Conservation (phyloP, 1,284 basidiomycete species). For the Tetrapyrgos nigripes region DNA sequence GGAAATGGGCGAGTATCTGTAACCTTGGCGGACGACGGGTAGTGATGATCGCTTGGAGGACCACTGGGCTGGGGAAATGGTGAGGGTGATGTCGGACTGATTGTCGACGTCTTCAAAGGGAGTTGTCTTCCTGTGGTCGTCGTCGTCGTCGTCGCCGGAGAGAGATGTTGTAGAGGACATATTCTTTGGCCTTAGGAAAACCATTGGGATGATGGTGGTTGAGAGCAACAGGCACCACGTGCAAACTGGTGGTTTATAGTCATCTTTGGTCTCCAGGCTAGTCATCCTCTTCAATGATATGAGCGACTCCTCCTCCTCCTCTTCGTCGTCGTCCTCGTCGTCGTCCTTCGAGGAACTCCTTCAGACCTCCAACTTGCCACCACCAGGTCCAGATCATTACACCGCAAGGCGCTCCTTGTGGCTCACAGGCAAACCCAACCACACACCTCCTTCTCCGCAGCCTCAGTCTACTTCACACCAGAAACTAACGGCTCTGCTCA, state of each 20-base stretch:
- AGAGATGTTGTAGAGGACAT: slow-evolving; percentile 61
- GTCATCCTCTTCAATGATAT: neutral
- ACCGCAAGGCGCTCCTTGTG: slow-evolving; percentile 65
- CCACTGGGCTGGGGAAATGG: slow-evolving; percentile 72
- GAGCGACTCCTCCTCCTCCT: neutral
- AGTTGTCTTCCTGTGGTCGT: slow-evolving; percentile 61
- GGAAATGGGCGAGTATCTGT: slow-evolving; percentile 53
- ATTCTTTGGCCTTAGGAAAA: slow-evolving; percentile 18
- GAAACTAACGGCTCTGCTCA: slow-evolving; percentile 62
- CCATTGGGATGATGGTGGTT: slow-evolving; percentile 11
- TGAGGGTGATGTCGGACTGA: slow-evolving; percentile 45
- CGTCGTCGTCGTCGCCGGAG: slow-evolving; percentile 73
- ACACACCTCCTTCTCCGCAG: slow-evolving; percentile 17
- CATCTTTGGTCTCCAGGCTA: neutral
- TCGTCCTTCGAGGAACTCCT: slow-evolving; percentile 47
- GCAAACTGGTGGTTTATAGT: neutral
- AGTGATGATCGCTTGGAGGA: slow-evolving; percentile 47
- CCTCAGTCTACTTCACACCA: slow-evolving; percentile 47
- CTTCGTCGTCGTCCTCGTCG: neutral
- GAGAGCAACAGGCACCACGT: neutral
- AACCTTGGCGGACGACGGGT: slow-evolving; percentile 31
- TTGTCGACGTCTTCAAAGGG: slow-evolving; percentile 45
- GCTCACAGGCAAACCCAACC: slow-evolving; percentile 37
- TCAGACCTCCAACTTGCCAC: slow-evolving; percentile 50
- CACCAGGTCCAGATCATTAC: slow-evolving; percentile 69